These are phyloP conservation scores for Silene conica DNA, from an alignment of 148 eudicot species.

Conservation along the genomic window DNA sequence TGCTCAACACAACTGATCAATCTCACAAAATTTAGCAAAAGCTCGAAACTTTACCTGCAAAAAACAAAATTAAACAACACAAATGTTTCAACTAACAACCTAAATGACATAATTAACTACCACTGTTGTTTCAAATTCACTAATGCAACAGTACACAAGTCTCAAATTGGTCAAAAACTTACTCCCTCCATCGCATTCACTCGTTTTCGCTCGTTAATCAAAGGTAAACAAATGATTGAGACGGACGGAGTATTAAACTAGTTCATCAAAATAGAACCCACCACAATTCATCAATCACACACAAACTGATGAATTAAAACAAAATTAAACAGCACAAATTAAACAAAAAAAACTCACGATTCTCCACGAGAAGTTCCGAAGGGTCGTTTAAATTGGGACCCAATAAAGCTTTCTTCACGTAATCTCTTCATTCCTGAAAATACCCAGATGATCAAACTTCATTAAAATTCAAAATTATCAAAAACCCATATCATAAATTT, in stretches of 20 bases:
- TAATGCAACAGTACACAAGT: background rate
- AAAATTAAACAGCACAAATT: background rate
- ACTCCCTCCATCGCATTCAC: too few relatives aligned
- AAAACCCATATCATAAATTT: slow-evolving; percentile 17
- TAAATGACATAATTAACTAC: background rate
- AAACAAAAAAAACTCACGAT: slow-evolving; percentile 46
- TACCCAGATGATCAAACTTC: slow-evolving; percentile 14
- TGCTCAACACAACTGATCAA: slow-evolving; percentile 20
- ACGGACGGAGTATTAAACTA: too few relatives aligned
- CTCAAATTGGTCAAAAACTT: background rate
- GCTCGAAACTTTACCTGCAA: background rate
- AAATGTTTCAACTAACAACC: slow-evolving; percentile 7
- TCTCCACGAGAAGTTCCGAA: slow-evolving; percentile 64
- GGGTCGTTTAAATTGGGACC: slow-evolving; percentile 68
- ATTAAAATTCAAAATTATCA: background rate
- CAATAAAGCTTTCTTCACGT: slow-evolving; percentile 55
- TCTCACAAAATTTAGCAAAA: background rate
- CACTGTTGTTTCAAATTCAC: slow-evolving; percentile 13
- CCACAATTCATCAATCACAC: slow-evolving; percentile 23
- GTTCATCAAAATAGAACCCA: background rate
- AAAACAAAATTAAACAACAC: slow-evolving; percentile 5
- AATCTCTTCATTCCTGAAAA: slow-evolving; percentile 69
- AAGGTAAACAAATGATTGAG: too few relatives aligned
- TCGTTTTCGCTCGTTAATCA: too few relatives aligned
- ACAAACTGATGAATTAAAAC: background rate